Conservation (phyloP, 2,329 filamentous ascomycete genomes). For the Allantophomopsis cytisporea region DNA sequence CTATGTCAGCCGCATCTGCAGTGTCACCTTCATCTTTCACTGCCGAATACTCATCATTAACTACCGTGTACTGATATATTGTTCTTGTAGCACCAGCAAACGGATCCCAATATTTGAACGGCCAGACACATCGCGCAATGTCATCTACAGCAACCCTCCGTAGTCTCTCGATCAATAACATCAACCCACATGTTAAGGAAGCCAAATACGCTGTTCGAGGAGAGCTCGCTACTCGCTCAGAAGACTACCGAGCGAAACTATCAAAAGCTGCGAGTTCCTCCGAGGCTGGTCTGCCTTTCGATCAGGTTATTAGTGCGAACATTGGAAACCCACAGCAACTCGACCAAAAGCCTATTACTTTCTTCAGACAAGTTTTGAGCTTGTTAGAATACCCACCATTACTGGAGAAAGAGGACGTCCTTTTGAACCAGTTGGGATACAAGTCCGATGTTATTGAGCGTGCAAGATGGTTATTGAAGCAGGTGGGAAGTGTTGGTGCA, state of each 20-base stretch:
- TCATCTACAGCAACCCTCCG: conserved; percentile 23
- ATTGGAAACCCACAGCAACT: conserved; percentile 98
- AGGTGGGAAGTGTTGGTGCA: conserved; percentile 83
- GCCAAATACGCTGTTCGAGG: conserved; percentile 96
- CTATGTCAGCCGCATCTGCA: no score
- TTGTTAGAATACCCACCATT: conserved; percentile 81
- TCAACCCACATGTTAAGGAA: conserved; percentile 77
- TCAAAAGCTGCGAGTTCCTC: conserved; percentile 34
- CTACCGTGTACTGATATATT: no score
- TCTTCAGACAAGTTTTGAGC: conserved; percentile 94
- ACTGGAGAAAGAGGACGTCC: conserved; percentile 69
- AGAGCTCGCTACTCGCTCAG: conserved; percentile 86
- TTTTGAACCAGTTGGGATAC: conserved; percentile 68
- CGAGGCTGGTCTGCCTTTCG: conserved; percentile 54
- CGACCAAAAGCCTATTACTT: conserved; percentile 97
- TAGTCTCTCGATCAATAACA: conserved; percentile 66
- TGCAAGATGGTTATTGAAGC: conserved; percentile 66
- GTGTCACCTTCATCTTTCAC: no score
- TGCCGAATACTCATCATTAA: no score
- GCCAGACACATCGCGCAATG: conserved; percentile 10
- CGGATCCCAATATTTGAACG: no score
- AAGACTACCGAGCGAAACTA: conserved; percentile 72
- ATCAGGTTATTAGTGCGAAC: conserved; percentile 88
- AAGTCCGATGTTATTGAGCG: conserved; percentile 79
- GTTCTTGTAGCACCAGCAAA: no score